Evolutionary conservation across 306 rosid species (phyloP).

Genomic region (Carpinus fangiana): DNA sequence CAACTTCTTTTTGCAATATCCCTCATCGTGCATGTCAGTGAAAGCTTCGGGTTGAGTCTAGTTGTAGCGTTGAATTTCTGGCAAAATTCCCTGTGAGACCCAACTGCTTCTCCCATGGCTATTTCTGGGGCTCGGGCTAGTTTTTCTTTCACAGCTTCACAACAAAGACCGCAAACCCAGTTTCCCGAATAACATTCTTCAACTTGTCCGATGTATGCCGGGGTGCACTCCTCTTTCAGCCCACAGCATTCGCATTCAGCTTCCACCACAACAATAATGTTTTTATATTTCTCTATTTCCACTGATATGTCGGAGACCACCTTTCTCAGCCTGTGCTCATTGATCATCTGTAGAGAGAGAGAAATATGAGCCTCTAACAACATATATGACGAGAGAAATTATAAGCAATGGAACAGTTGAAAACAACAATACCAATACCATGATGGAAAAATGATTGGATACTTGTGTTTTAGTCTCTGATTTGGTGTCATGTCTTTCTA

Average conservation of each 20-base stretch:
- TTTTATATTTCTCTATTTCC: slow-evolving; percentile 34
- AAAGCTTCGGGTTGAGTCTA: slow-evolving; percentile 65
- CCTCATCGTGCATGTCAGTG: slow-evolving; percentile 59
- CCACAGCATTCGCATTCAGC: slow-evolving; percentile 70
- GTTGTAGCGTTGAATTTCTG: slow-evolving; percentile 43
- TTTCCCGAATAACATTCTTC: slow-evolving; percentile 40
- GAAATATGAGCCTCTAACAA: not conserved
- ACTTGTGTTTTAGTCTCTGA: slow-evolving; percentile 17
- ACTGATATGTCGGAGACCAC: slow-evolving; percentile 41
- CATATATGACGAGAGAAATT: not conserved
- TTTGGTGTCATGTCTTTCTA: not conserved
- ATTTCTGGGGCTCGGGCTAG: slow-evolving; percentile 10
- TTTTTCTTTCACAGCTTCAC: slow-evolving; percentile 66
- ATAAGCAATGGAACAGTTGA: not conserved
- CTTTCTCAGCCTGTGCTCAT: slow-evolving; percentile 40
- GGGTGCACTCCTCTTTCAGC: slow-evolving; percentile 63
- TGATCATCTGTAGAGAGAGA: slow-evolving; percentile 12
- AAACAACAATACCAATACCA: slow-evolving; percentile 30
- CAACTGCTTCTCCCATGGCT: slow-evolving; percentile 44
- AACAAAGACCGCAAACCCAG: slow-evolving; percentile 84
- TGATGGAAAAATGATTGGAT: slow-evolving; percentile 17
- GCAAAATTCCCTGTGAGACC: slow-evolving; percentile 49
- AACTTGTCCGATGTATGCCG: slow-evolving; percentile 44
- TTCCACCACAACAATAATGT: slow-evolving; percentile 32
- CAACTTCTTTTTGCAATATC: slow-evolving; percentile 51